These are phyloP conservation scores for Mucor piriformis DNA, from an alignment of 371 early-diverging fungal species.

Conservation along the genomic window DNA sequence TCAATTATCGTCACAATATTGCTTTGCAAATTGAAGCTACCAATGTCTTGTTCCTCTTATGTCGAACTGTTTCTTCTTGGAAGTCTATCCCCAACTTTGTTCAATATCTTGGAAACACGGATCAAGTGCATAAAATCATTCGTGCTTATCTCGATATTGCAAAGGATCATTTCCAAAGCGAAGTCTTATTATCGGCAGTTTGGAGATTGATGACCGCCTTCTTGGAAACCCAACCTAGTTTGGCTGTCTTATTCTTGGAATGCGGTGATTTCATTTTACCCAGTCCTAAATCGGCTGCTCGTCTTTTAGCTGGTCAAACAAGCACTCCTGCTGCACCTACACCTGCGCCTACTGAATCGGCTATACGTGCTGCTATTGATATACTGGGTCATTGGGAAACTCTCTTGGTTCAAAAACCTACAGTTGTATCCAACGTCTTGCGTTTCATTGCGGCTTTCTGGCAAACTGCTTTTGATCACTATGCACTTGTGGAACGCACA, in stretches of 20 bases:
- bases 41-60: conserved; percentile 35
- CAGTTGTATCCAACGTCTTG: conserved; percentile 40
- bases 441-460: conserved; percentile 52
- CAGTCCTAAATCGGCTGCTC: conserved; percentile 52
- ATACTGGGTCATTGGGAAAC: conserved; percentile 38
- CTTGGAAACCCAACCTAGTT: conserved; percentile 48
- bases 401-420: conserved; percentile 39
- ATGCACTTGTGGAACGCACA: conserved; percentile 46
- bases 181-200: conserved; percentile 34
- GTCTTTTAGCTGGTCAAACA: conserved; percentile 50
- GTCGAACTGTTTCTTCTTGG: conserved; percentile 36
- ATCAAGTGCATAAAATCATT: conserved; percentile 41
- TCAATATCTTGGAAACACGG: conserved; percentile 44
- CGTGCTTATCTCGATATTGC: conserved; percentile 39
- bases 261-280: conserved; percentile 57
- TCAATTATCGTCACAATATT: conserved; percentile 37
- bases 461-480: conserved; percentile 52
- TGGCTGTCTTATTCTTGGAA: conserved; percentile 49
- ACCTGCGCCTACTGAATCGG: conserved; percentile 30
- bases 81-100: conserved; percentile 40
- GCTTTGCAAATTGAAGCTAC: conserved; percentile 38
- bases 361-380: conserved; percentile 44
- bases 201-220: conserved; percentile 47
- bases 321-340: conserved; percentile 2
- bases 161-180: conserved; percentile 35